Evolutionary conservation across 441 rosid species (phyloP).

Genomic region (Gossypium laxum): DNA sequence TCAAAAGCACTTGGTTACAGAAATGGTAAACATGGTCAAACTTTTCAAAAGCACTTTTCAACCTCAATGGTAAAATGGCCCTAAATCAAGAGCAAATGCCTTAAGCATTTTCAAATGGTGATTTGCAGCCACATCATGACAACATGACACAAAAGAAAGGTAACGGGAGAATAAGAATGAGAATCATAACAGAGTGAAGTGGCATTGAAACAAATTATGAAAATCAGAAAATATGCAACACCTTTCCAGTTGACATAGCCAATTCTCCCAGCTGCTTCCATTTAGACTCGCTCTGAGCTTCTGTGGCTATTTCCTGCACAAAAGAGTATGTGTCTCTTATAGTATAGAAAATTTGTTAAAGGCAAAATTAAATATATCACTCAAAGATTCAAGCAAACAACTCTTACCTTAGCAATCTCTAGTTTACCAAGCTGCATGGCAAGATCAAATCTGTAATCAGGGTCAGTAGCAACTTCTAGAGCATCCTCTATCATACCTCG

Average conservation of each 20-base stretch:
- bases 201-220: not conserved
- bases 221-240: constrained; percentile 14
- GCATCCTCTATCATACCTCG: constrained; percentile 95
- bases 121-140: not conserved
- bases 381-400: constrained; percentile 1
- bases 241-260: constrained; percentile 96
- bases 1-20: no score
- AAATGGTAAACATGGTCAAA: no score
- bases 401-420: constrained; percentile 71
- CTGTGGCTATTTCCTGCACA: constrained; percentile 71
- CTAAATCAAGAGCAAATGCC: not conserved
- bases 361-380: no score
- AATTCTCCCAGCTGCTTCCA: constrained; percentile 98
- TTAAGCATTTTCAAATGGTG: not conserved
- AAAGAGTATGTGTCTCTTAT: no score
- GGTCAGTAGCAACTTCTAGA: constrained; percentile 85
- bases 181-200: not conserved
- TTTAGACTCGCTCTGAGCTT: constrained; percentile 76
- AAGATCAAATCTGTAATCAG: constrained; percentile 88
- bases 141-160: not conserved
- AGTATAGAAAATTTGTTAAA: no score
- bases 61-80: no score
- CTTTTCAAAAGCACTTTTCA: no score
- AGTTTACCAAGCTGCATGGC: constrained; percentile 90
- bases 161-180: not conserved